Conservation (phyloP, 768 basidiomycete genomes). For the Hypsizygus marmoreus region DNA sequence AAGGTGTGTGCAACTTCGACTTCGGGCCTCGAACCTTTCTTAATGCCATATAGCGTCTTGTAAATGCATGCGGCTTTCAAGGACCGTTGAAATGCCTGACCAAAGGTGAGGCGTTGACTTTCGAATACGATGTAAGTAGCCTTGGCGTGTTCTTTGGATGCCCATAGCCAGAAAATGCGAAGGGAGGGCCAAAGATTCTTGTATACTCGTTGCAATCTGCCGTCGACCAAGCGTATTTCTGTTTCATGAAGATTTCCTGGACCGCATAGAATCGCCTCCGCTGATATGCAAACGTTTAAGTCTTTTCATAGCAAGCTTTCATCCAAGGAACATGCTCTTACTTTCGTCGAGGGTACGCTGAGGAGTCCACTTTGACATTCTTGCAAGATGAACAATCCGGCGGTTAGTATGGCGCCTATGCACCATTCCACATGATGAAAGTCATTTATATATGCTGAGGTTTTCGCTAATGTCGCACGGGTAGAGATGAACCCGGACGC, state of each 20-base stretch:
- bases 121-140: conserved; percentile 53
- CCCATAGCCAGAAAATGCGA: conserved; percentile 49
- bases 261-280: conserved; percentile 36
- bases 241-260: conserved; percentile 43
- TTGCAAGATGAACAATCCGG: background rate
- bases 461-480: background rate
- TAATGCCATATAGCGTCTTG: conserved; percentile 43
- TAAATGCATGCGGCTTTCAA: conserved; percentile 38
- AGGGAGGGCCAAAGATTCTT: conserved; percentile 53
- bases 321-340: background rate
- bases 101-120: conserved; percentile 43
- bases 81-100: conserved; percentile 37
- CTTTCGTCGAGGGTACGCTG: conserved; percentile 7
- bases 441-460: background rate
- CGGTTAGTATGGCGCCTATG: background rate
- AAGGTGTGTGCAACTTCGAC: background rate
- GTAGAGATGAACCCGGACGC: no score
- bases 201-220: conserved; percentile 48
- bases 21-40: conserved; percentile 38
- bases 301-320: background rate
- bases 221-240: conserved; percentile 45
- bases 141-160: conserved; percentile 34
- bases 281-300: conserved; percentile 17
- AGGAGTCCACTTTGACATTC: conserved; percentile 5
- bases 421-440: background rate